phyloP scores from a whole-genome alignment of 1,139 yeast species.

The Candida pseudoviswanathii region DNA sequence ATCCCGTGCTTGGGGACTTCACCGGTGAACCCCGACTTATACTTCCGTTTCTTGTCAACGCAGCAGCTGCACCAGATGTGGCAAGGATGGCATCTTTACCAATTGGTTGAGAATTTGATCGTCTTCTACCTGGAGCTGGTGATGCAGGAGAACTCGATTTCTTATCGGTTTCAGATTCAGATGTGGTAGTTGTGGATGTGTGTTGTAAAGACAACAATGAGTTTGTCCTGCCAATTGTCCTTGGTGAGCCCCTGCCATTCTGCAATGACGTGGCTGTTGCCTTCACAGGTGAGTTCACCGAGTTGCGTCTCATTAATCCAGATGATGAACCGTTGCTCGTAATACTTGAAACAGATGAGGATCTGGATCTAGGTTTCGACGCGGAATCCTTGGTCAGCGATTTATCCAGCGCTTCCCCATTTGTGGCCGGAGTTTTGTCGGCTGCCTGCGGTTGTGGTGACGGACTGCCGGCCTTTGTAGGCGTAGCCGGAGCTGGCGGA shows the following conservation, averaged over 20 bases:
- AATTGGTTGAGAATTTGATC: slow-evolving; percentile 47
- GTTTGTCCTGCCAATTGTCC: slow-evolving; percentile 22
- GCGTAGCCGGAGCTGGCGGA: neutral
- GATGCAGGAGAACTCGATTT: slow-evolving; percentile 14
- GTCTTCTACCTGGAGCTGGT: slow-evolving; percentile 17
- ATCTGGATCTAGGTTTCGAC: slow-evolving; percentile 25
- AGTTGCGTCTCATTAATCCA: slow-evolving; percentile 16
- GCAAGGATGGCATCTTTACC: slow-evolving; percentile 22
- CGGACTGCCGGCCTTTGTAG: neutral
- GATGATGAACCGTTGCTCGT: slow-evolving; percentile 20
- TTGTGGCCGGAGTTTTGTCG: neutral
- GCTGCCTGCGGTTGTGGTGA: slow-evolving; percentile 1
- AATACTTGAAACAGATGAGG: slow-evolving; percentile 32
- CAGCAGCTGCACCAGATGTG: slow-evolving; percentile 41
- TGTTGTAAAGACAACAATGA: slow-evolving; percentile 30
- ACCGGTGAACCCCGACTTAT: slow-evolving; percentile 9
- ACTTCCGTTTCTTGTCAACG: slow-evolving; percentile 23
- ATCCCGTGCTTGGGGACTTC: slow-evolving; percentile 7
- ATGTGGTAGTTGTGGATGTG: slow-evolving; percentile 20
- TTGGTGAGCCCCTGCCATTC: slow-evolving; percentile 16
- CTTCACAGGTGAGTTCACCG: slow-evolving; percentile 25
- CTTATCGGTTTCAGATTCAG: slow-evolving; percentile 12
- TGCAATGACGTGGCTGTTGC: slow-evolving; percentile 14
- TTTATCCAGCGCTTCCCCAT: slow-evolving; percentile 3
- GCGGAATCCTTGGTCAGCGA: slow-evolving; percentile 18